phyloP scores from a whole-genome alignment of 352 stramenopile species.

The Aphanomyces cochlioides region DNA sequence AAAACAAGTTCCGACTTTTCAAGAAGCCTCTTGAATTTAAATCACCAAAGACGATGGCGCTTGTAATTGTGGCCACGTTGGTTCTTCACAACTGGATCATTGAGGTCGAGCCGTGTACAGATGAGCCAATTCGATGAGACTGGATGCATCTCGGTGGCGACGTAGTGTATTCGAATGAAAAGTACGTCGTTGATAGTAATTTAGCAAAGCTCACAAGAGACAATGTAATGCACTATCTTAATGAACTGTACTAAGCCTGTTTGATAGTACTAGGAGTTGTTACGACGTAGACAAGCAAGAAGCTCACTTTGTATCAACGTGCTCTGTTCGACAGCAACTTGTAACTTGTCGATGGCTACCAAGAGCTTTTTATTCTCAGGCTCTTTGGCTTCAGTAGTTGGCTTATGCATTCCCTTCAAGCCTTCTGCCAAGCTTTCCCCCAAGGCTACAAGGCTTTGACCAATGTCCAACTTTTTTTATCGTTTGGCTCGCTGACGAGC shows the following conservation, averaged over 20 bases:
- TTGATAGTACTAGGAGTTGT: background rate
- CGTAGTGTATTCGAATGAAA: background rate
- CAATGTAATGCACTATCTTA: background rate
- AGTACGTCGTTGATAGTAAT: background rate
- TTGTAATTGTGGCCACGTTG: too few species aligned
- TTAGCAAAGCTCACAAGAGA: background rate
- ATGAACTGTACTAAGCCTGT: background rate
- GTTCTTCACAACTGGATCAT: too few species aligned
- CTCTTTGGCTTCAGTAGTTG: background rate
- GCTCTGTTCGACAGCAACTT: background rate
- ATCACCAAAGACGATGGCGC: background rate
- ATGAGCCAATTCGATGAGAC: background rate
- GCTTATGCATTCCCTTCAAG: slow-evolving; percentile 7
- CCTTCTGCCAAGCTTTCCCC: background rate
- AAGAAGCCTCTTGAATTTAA: background rate
- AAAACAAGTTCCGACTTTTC: slow-evolving; percentile 5
- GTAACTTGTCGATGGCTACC: slow-evolving; percentile 3
- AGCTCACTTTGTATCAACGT: background rate
- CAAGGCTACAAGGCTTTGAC: slow-evolving; percentile 4
- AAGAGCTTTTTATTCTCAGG: background rate
- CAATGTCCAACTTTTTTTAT: background rate
- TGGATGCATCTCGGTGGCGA: background rate
- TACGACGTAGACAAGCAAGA: background rate
- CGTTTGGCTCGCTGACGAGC: background rate
- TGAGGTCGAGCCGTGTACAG: background rate